Evolutionary conservation across 2,329 filamentous ascomycete genomes (phyloP).

Genomic region (Aspergillus candidus): DNA sequence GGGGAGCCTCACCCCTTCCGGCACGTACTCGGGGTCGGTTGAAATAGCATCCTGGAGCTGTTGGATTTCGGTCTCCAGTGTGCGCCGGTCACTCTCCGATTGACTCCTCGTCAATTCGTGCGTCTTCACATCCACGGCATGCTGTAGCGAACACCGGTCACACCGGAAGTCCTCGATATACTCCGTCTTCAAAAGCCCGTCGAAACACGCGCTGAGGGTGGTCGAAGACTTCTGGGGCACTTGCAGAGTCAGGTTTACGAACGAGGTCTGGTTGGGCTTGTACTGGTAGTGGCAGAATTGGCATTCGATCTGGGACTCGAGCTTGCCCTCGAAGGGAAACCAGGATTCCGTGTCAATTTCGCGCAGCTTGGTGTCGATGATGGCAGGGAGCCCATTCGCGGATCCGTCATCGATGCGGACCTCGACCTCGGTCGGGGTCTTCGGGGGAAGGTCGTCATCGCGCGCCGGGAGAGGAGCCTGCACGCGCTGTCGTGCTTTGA

Average conservation of each 20-base stretch:
- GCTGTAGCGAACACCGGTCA: constrained; percentile 81
- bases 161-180: constrained; percentile 97
- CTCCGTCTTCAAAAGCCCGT: constrained; percentile 89
- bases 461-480: constrained; percentile 13
- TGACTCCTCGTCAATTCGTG: constrained; percentile 52
- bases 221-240: constrained; percentile 80
- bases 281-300: constrained; percentile 85
- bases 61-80: constrained; percentile 54
- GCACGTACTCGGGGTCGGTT: constrained; percentile 72
- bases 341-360: constrained; percentile 44
- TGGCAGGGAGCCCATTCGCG: constrained; percentile 26
- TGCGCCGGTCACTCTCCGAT: constrained; percentile 48
- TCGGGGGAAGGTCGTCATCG: constrained; percentile 9
- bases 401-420: constrained; percentile 34
- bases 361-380: constrained; percentile 34
- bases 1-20: constrained; percentile 67
- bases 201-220: constrained; percentile 80
- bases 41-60: constrained; percentile 65
- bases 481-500: constrained; percentile 56
- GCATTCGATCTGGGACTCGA: constrained; percentile 94
- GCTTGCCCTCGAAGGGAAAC: constrained; percentile 85
- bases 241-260: constrained; percentile 86
- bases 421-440: constrained; percentile 25
- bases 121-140: constrained; percentile 63
- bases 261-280: constrained; percentile 72